Base-by-base conservation (phyloP, 2,329 filamentous ascomycete species). In the Fusarium tanahbumbuense region DNA sequence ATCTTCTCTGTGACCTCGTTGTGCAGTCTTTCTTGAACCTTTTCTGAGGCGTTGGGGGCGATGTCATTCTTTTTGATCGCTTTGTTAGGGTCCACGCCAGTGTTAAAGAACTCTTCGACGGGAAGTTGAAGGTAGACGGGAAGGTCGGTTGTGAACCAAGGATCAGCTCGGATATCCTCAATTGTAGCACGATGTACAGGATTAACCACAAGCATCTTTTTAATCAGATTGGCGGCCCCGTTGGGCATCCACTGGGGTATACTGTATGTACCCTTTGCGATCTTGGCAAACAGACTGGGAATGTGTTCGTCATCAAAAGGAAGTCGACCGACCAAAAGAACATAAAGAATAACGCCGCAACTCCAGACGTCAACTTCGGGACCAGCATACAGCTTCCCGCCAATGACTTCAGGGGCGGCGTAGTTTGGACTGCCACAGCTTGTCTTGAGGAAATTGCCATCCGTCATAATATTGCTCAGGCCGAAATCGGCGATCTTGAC, bases 401-500 rank as follows among this genome's bases (percentile, higher is more conserved):
- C 96, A 77, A 99, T 98, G 65, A 99, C 96, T 80, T 99, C 96
- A 9, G 96, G 96, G 2, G 96, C 96, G 15, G 96, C 96, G 80
- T 99, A 99, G 81, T 99, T 99, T 44, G 96, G 96, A 78, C 95
- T 98, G 56, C 96, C 96, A 76, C 96, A 99, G 79, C 94, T 98
- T 2, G 96, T 99, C 83, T 98, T 98, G 76, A 99, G 88, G 78
- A 99, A 99, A 79, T 99, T 99, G 27, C 96, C 96, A 78, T 99
- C 96, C 0, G 96, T 98, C 96, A 99, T 99, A 82, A 99, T 99
- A 79, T 99, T 99, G 84, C 95, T 98, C 60, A 99, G 86, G 61
- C 96, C 96, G 74, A 99, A 99, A 82, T 99, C 96, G 76, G 96
- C 96, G 83, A 99, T 99, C 84, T 99, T 99, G 82, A 99, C 95